phyloP scores from a whole-genome alignment of 139 green algal genomes.

The Chloropicon primus region DNA sequence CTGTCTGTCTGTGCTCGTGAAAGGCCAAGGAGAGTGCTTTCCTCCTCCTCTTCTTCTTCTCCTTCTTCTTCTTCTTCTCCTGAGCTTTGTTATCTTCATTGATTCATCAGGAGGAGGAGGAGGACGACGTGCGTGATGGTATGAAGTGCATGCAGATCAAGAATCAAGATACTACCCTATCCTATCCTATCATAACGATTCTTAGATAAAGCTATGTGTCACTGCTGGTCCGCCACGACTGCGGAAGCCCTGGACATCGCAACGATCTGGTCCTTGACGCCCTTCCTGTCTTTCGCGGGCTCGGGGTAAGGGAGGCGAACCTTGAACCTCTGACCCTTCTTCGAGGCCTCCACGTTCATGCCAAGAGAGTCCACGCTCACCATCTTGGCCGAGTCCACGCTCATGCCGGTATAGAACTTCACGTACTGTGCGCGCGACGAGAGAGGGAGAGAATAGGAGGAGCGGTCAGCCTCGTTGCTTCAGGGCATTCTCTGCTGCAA shows the following conservation, averaged over 20 bases:
- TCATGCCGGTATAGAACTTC: slow-evolving; percentile 36
- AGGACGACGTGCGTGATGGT: too few species aligned
- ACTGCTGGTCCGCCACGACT: neutral
- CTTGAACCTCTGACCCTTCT: slow-evolving; percentile 25
- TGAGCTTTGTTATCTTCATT: too few species aligned
- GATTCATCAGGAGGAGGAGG: too few species aligned
- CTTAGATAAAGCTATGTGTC: too few species aligned
- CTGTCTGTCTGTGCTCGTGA: too few species aligned
- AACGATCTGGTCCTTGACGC: slow-evolving; percentile 53
- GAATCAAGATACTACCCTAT: too few species aligned
- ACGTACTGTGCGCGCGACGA: slow-evolving; percentile 28
- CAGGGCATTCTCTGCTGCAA: neutral
- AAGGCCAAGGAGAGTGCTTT: too few species aligned
- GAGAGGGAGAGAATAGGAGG: neutral
- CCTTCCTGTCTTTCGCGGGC: slow-evolving; percentile 39
- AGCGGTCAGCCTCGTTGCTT: neutral
- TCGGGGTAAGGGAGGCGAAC: slow-evolving; percentile 10
- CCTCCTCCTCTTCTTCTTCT: too few species aligned
- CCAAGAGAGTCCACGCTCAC: slow-evolving; percentile 55
- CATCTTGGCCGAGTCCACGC: slow-evolving; percentile 35
- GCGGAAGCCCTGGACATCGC: slow-evolving; percentile 42
- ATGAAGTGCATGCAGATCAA: too few species aligned
- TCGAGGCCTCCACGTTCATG: slow-evolving; percentile 29
- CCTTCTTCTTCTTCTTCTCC: too few species aligned
- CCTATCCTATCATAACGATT: too few species aligned